Conservation (phyloP, 371 early-diverging fungal genomes). For the Umbelopsis sp. region DNA sequence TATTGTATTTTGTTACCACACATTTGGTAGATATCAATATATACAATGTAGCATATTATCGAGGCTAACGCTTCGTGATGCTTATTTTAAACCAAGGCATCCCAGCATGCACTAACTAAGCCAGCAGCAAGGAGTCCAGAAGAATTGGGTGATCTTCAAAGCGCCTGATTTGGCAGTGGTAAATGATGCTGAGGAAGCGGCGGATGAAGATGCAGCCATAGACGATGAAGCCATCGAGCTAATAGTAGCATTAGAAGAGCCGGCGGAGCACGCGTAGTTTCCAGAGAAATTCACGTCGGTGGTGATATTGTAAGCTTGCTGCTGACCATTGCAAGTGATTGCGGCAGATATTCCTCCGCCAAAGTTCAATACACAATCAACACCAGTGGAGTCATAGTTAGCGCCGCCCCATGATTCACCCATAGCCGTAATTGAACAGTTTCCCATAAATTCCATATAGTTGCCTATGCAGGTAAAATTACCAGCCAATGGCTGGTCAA, state of each 20-base stretch:
- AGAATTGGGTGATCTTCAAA: not conserved
- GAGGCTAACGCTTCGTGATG: accelerated
- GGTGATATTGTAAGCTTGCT: not conserved
- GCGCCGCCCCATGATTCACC: not conserved
- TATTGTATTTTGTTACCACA: too few species aligned
- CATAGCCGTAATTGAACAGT: not conserved
- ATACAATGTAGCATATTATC: not conserved
- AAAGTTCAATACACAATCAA: not conserved
- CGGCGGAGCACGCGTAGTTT: not conserved
- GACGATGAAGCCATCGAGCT: not conserved
- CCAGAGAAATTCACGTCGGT: not conserved
- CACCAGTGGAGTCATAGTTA: not conserved
- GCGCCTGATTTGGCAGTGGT: not conserved
- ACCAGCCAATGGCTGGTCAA: not conserved
- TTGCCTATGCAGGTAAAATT: not conserved
- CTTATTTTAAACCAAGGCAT: not conserved
- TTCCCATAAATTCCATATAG: not conserved
- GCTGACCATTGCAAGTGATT: not conserved
- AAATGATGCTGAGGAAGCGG: not conserved
- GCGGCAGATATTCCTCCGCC: not conserved
- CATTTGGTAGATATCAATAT: not conserved
- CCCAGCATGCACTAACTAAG: not conserved
- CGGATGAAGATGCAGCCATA: not conserved
- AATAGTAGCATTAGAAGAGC: not conserved
- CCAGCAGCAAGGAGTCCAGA: not conserved